Percentiles rank a stretch among this genome's conserved stretches.
Evolutionary conservation across 169 alveolate genomes (phyloP).

Genomic region (Eimeria zaria): DNA sequence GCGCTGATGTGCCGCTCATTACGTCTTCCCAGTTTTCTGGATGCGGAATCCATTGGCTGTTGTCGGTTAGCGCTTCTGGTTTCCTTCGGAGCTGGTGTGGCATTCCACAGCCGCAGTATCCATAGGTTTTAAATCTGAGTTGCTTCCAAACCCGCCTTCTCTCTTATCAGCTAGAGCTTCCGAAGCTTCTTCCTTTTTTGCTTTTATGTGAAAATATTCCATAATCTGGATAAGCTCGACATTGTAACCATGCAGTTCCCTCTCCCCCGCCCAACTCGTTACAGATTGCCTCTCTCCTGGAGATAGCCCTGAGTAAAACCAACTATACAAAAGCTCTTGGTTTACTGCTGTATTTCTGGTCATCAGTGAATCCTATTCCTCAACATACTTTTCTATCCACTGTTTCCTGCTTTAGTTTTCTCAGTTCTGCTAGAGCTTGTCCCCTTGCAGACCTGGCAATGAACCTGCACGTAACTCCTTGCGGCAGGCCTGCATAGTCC

Average conservation of each 20-base stretch:
- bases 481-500: background rate
- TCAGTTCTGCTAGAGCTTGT: background rate
- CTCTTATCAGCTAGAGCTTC: background rate
- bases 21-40: background rate
- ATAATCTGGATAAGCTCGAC: background rate
- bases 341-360: background rate
- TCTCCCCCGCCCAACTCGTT: background rate
- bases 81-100: background rate
- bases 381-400: background rate
- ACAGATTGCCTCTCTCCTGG: background rate
- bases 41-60: background rate
- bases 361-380: background rate
- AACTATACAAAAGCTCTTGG: background rate
- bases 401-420: background rate
- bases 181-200: background rate
- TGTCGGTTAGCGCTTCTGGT: background rate
- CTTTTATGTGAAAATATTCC: background rate
- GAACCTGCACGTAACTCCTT: background rate
- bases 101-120: background rate
- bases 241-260: background rate
- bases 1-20: background rate
- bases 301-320: background rate
- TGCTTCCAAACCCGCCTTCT: background rate
- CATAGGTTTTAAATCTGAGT: background rate
- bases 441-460: background rate